Conservation (phyloP, 163 green algal species). For the Trebouxiophyceae sp. region DNA sequence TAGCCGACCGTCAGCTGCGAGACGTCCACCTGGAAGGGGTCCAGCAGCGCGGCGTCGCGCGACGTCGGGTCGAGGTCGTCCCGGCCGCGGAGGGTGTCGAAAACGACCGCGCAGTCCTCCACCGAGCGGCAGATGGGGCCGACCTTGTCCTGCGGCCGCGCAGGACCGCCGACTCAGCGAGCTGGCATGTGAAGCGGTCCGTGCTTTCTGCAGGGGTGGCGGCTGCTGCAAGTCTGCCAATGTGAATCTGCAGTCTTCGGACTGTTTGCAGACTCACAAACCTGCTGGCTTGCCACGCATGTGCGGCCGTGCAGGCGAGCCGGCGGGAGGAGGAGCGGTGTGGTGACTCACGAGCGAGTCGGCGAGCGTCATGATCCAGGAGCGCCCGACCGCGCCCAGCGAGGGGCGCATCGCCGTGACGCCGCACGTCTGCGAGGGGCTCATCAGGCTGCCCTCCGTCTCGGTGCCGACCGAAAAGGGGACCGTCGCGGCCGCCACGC, state of each 20-base stretch:
- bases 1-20: slow-evolving; percentile 1
- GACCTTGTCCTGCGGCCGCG: slow-evolving; percentile 8
- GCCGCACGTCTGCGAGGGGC: slow-evolving; percentile 9
- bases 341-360: slow-evolving; percentile 7
- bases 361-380: slow-evolving; percentile 17
- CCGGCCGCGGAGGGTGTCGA: not conserved
- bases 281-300: too few species aligned
- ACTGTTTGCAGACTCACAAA: too few species aligned
- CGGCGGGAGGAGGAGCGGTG: too few species aligned
- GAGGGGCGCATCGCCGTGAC: slow-evolving; percentile 9
- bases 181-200: too few species aligned
- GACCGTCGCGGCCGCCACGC: slow-evolving; percentile 1
- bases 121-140: slow-evolving; percentile 4
- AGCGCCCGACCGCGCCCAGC: slow-evolving; percentile 14
- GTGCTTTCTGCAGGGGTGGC: not conserved
- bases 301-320: too few species aligned
- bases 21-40: slow-evolving; percentile 1
- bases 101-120: slow-evolving; percentile 3
- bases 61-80: not conserved
- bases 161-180: too few species aligned
- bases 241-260: too few species aligned
- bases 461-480: slow-evolving; percentile 14
- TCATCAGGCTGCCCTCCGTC: slow-evolving; percentile 20
- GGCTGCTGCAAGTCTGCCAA: not conserved
- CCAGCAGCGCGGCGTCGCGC: not conserved